Evolutionary conservation across 2,329 filamentous ascomycete species (phyloP), one percentile per base, ranked within the genome.

Genomic region (Didymella keratinophila): DNA sequence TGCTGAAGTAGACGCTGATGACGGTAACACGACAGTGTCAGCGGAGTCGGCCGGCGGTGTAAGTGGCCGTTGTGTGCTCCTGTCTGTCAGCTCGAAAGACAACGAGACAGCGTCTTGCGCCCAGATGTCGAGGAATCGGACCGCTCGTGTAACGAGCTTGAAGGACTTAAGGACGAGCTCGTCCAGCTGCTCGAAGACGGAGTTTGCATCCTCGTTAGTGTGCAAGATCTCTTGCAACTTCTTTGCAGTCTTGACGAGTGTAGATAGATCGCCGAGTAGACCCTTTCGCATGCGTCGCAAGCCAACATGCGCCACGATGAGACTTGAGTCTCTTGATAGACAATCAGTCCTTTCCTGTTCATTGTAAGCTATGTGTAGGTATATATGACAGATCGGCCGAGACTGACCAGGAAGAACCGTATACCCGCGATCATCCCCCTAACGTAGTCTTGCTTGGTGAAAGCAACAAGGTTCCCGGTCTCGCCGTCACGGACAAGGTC

Each of bases 121-220:
- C 80, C 95, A 88, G 2, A 94, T 84, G 67, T 99, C 95, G 41
- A 97, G 83, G 71, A 99, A 98, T 43, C 89, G 86, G 25, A 97
- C 92, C 14, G 91, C 93, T 69, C 94, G 89, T 46, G 89, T 94
- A n/a, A 97, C 91, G 51, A 98, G 93, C 72, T 91, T 93, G 81
- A 97, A 98, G 0, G 93, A 93, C 76, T 93, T 95, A 52, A 96
- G 80, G 23, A 98, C 90, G 86, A 98, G 92, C 74, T 97, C 91
- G 71, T 98, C 94, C 56, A 97, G 86, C 56, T 94, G 86, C 67
- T 90, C 87, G 69, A 92, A 92, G 12, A 90, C 82, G 0, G 79
- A 74, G 0, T 83, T 80, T 14, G 69, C 64, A 30, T 68, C 57
- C 12, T 68, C 62, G 25, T 69, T 68, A n/a, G 63, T 49, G 58